A percentile compares a stretch with the other conserved stretches of the same genome.
Conservation (phyloP, 208 protist genomes). For the Histomonas meleagridis region DNA sequence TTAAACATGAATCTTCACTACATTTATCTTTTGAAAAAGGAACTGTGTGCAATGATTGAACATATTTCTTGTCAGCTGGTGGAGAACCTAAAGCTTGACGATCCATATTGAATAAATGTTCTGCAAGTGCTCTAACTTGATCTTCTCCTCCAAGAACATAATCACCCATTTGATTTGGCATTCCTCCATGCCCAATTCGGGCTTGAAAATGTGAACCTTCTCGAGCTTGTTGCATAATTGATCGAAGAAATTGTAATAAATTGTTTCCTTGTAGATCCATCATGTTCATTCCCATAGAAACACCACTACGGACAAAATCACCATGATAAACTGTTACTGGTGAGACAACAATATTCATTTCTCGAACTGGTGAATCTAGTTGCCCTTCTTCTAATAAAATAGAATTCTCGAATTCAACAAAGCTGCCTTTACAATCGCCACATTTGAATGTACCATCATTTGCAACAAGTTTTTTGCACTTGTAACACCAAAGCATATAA, state of each 20-base stretch:
- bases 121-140: not conserved
- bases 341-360: not conserved
- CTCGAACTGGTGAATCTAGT: not conserved
- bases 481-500: not conserved
- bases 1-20: not conserved
- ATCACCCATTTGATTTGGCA: not conserved
- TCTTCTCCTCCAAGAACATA: not conserved
- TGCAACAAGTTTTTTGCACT: not conserved
- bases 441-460: not conserved
- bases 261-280: not conserved
- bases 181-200: not conserved
- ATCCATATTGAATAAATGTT: not conserved
- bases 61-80: not conserved
- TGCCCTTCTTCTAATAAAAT: not conserved
- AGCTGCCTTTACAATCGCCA: not conserved
- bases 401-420: not conserved
- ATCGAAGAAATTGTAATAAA: not conserved
- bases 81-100: not conserved
- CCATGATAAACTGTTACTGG: not conserved
- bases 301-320: not conserved
- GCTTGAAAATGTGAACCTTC: not conserved
- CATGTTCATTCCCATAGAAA: not conserved
- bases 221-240: not conserved
- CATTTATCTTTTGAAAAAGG: not conserved
- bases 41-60: not conserved